Evolutionary conservation across 2,329 filamentous ascomycete genomes (phyloP).

Genomic region (Diaporthe australafricana): DNA sequence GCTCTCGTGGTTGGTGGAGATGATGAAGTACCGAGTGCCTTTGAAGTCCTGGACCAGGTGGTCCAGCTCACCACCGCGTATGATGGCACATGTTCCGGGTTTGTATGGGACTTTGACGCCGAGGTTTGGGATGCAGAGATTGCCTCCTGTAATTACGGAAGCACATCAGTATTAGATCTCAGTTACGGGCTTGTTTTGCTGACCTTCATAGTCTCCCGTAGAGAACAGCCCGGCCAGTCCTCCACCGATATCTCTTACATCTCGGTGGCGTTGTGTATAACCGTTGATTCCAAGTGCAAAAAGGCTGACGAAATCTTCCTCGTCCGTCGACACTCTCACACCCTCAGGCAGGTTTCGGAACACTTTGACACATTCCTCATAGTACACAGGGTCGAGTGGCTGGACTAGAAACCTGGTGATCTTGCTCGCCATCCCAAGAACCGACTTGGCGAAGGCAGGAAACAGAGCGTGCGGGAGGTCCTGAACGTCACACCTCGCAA

Average conservation of each 20-base stretch:
- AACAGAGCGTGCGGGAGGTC: not conserved
- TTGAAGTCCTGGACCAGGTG: conserved; percentile 38
- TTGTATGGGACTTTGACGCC: conserved; percentile 37
- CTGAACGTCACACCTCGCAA: not conserved
- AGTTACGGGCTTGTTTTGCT: not conserved
- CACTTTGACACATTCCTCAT: conserved; percentile 15
- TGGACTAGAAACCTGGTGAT: conserved; percentile 33
- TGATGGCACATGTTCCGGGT: conserved; percentile 38
- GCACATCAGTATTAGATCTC: not conserved
- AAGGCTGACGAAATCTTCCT: conserved; percentile 35
- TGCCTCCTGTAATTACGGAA: conserved; percentile 16
- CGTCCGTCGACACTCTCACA: conserved; percentile 7
- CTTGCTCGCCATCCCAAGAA: conserved; percentile 28
- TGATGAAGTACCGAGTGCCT: conserved; percentile 38
- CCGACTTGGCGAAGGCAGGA: conserved; percentile 21
- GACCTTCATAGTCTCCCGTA: conserved; percentile 32
- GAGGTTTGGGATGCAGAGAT: conserved; percentile 39
- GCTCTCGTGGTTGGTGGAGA: conserved; percentile 40
- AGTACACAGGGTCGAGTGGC: conserved; percentile 29
- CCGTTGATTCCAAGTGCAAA: conserved; percentile 38
- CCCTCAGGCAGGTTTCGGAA: conserved; percentile 16
- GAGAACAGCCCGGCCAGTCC: conserved; percentile 35
- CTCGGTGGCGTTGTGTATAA: conserved; percentile 36
- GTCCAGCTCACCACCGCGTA: conserved; percentile 36
- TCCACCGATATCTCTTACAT: conserved; percentile 33